Conservation (phyloP, 495 filamentous ascomycete species). For the Corynascus novoguineensis region DNA sequence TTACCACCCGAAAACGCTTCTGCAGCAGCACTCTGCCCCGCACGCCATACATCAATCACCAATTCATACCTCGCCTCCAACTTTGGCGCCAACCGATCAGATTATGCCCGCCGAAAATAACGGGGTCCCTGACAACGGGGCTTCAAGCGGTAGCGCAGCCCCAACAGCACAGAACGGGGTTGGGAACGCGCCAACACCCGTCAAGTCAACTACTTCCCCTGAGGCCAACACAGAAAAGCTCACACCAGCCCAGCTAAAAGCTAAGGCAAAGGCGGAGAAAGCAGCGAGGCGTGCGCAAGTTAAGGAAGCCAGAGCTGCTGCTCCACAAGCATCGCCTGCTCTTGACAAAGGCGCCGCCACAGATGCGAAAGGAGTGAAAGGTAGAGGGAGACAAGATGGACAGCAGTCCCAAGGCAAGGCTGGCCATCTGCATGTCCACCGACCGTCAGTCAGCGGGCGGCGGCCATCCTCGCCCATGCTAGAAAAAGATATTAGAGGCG, state of each 20-base stretch:
- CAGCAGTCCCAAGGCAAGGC: slow-evolving; percentile 32
- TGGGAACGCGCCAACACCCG: slow-evolving; percentile 2
- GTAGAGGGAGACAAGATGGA: slow-evolving; percentile 48
- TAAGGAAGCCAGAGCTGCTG: slow-evolving; percentile 44
- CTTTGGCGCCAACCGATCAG: neutral
- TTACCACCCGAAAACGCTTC: neutral
- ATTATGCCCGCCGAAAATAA: slow-evolving; percentile 27
- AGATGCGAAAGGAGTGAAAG: slow-evolving; percentile 37
- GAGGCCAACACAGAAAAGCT: slow-evolving; percentile 40
- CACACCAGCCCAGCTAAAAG: slow-evolving; percentile 66
- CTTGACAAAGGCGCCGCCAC: slow-evolving; percentile 9
- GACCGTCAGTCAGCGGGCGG: slow-evolving; percentile 33
- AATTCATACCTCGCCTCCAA: neutral
- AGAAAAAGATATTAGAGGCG: slow-evolving; percentile 42
- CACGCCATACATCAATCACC: neutral
- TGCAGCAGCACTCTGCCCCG: neutral
- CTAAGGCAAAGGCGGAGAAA: slow-evolving; percentile 73
- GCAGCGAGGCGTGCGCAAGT: slow-evolving; percentile 62
- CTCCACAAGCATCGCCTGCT: slow-evolving; percentile 8
- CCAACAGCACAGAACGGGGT: slow-evolving; percentile 11
- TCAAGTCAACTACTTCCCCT: slow-evolving; percentile 8
- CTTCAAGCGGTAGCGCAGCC: neutral
- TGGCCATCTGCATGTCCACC: slow-evolving; percentile 23
- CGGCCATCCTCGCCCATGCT: slow-evolving; percentile 42
- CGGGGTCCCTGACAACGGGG: slow-evolving; percentile 14